A percentile compares a stretch with the other conserved stretches of the same genome.
These are phyloP conservation scores for Syncephalastrum monosporum DNA, from an alignment of 371 early-diverging fungal species.

Conservation along the genomic window DNA sequence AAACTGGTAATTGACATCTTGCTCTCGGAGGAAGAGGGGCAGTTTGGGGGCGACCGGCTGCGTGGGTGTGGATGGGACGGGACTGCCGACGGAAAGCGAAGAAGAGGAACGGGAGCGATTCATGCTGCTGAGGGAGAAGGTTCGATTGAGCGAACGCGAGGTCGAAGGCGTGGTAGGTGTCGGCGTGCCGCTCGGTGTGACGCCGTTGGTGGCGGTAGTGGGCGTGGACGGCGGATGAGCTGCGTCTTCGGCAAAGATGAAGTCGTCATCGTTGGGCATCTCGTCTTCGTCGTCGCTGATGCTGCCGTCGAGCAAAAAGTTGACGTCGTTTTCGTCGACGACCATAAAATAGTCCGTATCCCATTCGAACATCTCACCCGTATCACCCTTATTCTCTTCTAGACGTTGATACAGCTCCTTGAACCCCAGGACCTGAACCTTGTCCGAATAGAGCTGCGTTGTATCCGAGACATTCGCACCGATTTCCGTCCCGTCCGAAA, in stretches of 20 bases:
- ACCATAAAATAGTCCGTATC: conserved; percentile 63
- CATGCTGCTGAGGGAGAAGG: conserved; percentile 22
- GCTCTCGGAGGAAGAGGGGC: conserved; percentile 63
- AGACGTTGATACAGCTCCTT: conserved; percentile 56
- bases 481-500: conserved; percentile 46
- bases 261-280: conserved; percentile 21
- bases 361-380: conserved; percentile 49
- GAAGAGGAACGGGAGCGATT: conserved; percentile 38
- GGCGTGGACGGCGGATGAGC: background rate
- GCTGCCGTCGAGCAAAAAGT: conserved; percentile 48
- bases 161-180: conserved; percentile 37
- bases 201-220: background rate
- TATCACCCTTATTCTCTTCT: conserved; percentile 24
- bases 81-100: conserved; percentile 28
- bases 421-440: conserved; percentile 46
- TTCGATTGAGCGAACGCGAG: conserved; percentile 19
- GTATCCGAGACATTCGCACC: conserved; percentile 40
- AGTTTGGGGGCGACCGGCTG: conserved; percentile 5
- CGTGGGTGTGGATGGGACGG: conserved; percentile 26
- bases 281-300: conserved; percentile 12
- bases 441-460: conserved; percentile 58
- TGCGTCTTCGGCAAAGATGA: conserved; percentile 32
- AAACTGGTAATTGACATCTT: conserved; percentile 70
- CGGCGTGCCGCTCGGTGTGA: conserved; percentile 12
- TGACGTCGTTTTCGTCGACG: conserved; percentile 66